Evolutionary conservation across 305 asterid genomes (phyloP), one percentile per base, ranked within the genome.

Genomic region (Fraxinus angustifolia): DNA sequence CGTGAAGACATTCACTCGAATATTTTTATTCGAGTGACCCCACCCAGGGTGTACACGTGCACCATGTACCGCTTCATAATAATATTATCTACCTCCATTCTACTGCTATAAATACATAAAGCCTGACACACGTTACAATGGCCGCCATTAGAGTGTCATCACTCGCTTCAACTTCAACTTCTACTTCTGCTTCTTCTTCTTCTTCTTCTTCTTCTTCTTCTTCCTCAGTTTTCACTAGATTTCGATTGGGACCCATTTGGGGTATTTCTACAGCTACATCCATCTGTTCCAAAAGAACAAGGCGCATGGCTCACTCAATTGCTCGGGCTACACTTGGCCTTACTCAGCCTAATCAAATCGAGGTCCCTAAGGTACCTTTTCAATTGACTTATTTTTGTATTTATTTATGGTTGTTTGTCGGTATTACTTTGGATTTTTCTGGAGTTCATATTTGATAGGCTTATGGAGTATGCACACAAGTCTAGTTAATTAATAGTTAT

Each of bases 321-420:
- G 92, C 97, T 78, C 87, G 89, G 83, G 97, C 95, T 85, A 90
- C 97, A 75, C 99, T 96, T 34, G 99, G 99, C 87, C 96, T 94
- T 72, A 94, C 99, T 83, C 83, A 87, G n/a, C 86, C 97, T 26
- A 91, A 86, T 56, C 88, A 82, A 72, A 83, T 85, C 80, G 97
- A 94, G 34, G 75, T 89, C 10, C 95, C 91, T 0, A 96, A 92
- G 97, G 99, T 96, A 36, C 31, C 35, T 50, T 67, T 28, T 36
- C 53, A 4, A 50, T 3, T 62, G 74, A 35, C 36, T 6, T 77
- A 34, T n/a, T 75, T 7, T 5, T 62, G 34, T 16, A n/a, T 50
- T n/a, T 50, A 50, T 50, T 50, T 16, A 16, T 50, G 62, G 21
- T 50, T 50, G 62, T 50, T 50, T 50, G 60, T 50, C 23, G 62